Evolutionary conservation across 768 basidiomycete species (phyloP).

Genomic region (Rhodotorula graminis): DNA sequence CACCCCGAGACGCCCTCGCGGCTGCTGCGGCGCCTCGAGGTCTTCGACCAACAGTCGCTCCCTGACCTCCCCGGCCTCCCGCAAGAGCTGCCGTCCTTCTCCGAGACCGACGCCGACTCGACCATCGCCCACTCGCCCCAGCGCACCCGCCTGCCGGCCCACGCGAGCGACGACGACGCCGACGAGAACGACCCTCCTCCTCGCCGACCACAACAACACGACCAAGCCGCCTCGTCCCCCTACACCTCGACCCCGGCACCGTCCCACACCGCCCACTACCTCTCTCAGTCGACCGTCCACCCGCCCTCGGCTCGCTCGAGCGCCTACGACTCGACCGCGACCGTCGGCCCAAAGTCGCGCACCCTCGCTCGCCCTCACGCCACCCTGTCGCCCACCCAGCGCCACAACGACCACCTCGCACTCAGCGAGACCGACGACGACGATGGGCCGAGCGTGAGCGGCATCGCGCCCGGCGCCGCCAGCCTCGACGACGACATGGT

Average conservation of each 20-base stretch:
- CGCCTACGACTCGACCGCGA: conserved; percentile 23
- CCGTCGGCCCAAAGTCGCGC: background rate
- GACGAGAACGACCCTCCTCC: conserved; percentile 4
- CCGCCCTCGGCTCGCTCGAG: conserved; percentile 1
- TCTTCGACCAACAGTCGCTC: conserved; percentile 14
- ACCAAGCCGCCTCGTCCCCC: background rate
- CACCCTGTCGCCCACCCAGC: background rate
- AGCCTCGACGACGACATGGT: conserved; percentile 28
- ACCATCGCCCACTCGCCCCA: conserved; percentile 21
- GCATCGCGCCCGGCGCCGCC: conserved; percentile 7
- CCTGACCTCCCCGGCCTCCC: conserved; percentile 32
- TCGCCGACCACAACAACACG: background rate
- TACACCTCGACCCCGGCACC: conserved; percentile 1
- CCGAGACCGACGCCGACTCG: conserved; percentile 31
- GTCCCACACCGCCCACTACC: background rate
- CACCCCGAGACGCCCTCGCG: conserved; percentile 36
- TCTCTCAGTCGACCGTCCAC: conserved; percentile 12
- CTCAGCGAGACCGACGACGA: background rate
- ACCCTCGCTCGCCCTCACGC: background rate
- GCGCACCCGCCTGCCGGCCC: background rate
- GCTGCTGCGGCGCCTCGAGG: conserved; percentile 24
- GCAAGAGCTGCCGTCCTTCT: conserved; percentile 17
- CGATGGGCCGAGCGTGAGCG: conserved; percentile 13
- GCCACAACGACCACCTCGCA: background rate
- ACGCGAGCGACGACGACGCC: background rate